phyloP scores from a whole-genome alignment of 176 grass and related monocot genomes.

The Phoenix roebelenii region DNA sequence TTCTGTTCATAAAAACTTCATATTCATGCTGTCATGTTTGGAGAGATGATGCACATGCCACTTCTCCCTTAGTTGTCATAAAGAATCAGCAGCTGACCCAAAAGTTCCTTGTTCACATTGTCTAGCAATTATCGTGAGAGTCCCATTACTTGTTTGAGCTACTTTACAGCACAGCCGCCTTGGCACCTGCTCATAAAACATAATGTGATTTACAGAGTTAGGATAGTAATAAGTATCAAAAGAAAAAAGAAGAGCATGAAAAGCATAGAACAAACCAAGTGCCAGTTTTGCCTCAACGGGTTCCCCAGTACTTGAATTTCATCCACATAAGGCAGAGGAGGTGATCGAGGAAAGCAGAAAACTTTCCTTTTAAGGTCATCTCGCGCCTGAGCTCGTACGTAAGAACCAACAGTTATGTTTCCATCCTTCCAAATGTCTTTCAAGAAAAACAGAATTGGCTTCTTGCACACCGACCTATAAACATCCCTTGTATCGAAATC shows the following conservation, averaged over 20 bases:
- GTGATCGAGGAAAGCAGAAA: constrained; percentile 70
- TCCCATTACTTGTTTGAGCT: constrained; percentile 52
- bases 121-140: constrained; percentile 55
- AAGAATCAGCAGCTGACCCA: constrained; percentile 76
- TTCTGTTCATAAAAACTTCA: constrained; percentile 17
- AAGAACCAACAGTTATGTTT: constrained; percentile 59
- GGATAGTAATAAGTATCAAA: background rate
- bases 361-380: constrained; percentile 88
- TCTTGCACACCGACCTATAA: constrained; percentile 83
- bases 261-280: constrained; percentile 63
- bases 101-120: constrained; percentile 64
- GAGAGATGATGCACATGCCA: constrained; percentile 33
- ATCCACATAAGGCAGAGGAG: constrained; percentile 59
- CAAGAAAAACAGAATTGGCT: constrained; percentile 75
- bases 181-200: constrained; percentile 46
- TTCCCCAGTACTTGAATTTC: constrained; percentile 58
- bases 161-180: constrained; percentile 67
- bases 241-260: background rate
- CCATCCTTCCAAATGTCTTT: constrained; percentile 66
- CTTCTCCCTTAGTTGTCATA: constrained; percentile 41
- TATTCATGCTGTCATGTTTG: constrained; percentile 29
- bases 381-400: constrained; percentile 37
- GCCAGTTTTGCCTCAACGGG: constrained; percentile 82
- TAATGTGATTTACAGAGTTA: too few species aligned
- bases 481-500: constrained; percentile 91